Base-by-base conservation (phyloP, 208 protist genomes). In the Trypanosoma platydactyli region DNA sequence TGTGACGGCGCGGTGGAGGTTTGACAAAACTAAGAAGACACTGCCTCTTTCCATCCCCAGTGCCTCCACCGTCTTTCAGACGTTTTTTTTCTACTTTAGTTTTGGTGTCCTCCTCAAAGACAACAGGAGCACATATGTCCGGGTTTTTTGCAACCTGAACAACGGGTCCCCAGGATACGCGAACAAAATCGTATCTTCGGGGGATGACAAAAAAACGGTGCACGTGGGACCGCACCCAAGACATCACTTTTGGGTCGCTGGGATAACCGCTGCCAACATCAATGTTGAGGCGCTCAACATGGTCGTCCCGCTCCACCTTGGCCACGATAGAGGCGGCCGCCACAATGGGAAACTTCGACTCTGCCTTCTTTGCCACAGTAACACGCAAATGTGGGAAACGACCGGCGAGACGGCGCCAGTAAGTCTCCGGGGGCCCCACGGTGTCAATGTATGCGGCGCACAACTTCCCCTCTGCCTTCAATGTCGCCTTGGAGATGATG, bases 401-500 rank as follows among this genome's bases (percentile, higher is more conserved):
- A 18, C 78, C 75, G 9, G 80, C 30, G 25, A 98, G 77, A 29
- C 81, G 77, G 0, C 64, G 48, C 64, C 90, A 76, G 68, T 98
- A 98, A 40, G 83, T 80, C 53, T 83, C 78, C 3, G 94, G 84
- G 6, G 89, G 81, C 0, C 94, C 92, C 29, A 98, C 93, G 2
- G 94, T 97, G 78, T 98, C 95, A n/a, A 98, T 81, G 79, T 92
- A 98, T 3, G 92, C 87, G 29, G 88, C 86, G 42, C 71, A 86
- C 46, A 97, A 69, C 76, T 84, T 89, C 13, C 88, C 89, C n/a
- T 61, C 54, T 5, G 68, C 83, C 44, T 83, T 79, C 5, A 97
- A 57, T 48, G 90, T 88, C 6, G 86, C 83, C 20, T 84, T 57
- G 41, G 81, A 71, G 41, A 97, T 96, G 42, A 97, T 88, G 15